These are phyloP conservation scores for Phialophora macrospora DNA, from an alignment of 2,329 filamentous ascomycete species.

Conservation along the genomic window DNA sequence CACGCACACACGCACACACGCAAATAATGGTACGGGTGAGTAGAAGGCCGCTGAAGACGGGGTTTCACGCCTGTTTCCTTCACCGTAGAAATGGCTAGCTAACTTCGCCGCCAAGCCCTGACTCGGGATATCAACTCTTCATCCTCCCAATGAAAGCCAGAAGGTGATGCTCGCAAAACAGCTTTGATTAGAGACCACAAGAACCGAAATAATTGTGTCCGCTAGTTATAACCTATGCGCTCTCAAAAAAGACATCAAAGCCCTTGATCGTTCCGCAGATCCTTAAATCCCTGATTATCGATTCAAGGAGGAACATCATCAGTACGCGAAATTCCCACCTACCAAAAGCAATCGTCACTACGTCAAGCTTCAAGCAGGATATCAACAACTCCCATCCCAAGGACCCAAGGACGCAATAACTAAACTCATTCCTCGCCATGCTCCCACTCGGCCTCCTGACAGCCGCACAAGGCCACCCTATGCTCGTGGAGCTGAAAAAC, in stretches of 20 bases:
- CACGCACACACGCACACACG: too few relatives aligned
- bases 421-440: slow-evolving; percentile 44
- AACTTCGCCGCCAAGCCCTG: background rate
- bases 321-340: background rate
- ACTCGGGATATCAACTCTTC: background rate
- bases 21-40: background rate
- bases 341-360: background rate
- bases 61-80: background rate
- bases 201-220: background rate
- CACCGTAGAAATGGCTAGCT: background rate
- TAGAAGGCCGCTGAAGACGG: too few relatives aligned
- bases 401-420: background rate
- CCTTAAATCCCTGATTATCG: background rate
- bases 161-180: background rate
- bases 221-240: too few relatives aligned
- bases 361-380: background rate
- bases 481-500: slow-evolving; percentile 97
- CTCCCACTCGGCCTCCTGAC: slow-evolving; percentile 80
- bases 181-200: background rate
- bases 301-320: background rate
- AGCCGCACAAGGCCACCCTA: slow-evolving; percentile 94
- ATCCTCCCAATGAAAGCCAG: background rate
- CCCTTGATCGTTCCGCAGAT: background rate
- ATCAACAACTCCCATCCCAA: background rate
- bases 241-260: too few relatives aligned